Base-by-base conservation (phyloP, 768 basidiomycete species). In the Podaxis carcinomalis region DNA sequence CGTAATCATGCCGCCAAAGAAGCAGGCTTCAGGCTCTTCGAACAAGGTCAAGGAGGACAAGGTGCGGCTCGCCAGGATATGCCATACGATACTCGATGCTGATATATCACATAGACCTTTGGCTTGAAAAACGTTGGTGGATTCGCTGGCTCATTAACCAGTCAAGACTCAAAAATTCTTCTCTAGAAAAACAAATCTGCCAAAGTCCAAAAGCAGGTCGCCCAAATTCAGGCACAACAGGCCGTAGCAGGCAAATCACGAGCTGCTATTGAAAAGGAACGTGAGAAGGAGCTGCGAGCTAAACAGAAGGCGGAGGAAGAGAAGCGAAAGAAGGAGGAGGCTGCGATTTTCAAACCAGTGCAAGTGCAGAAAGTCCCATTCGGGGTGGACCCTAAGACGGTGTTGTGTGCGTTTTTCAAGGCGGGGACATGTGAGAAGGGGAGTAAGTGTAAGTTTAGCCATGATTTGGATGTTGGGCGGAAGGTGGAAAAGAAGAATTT, bases 401-500 rank as follows among this genome's bases (percentile, higher is more conserved):
- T 98, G 36, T 79, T 98, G 36, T 98, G 97, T 72, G 88, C 82
- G 27, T 98, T 88, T 79, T 95, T 81, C 82, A 98, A 98, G 76
- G 89, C 91, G 11, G 95, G 96, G 3, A 81, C 76, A 53, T 99
- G 96, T 70, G 94, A 96, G 25, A 98, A 98, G 80, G 96, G 93
- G 25, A 85, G 67, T 72, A 93, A 93, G 77, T 98, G 97, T 78
- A 98, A 96, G 80, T 98, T 97, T 77, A 95, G 94, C 65, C 97
- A 99, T 73, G 89, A 98, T 77, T 68, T 88, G 62, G 83, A 98
- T 66, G 84, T 96, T 37, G 95, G 84, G 5, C 78, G 97, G 63
- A 98, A 95, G 74, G 90, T 91, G 51, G 92, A 94, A 72, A 99
- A 98, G 85, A 93, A 88, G 80, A 93, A 95, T 72, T 69, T 99